Base-by-base conservation (phyloP, 2,329 filamentous ascomycete species). In the Aureobasidium sp. region DNA sequence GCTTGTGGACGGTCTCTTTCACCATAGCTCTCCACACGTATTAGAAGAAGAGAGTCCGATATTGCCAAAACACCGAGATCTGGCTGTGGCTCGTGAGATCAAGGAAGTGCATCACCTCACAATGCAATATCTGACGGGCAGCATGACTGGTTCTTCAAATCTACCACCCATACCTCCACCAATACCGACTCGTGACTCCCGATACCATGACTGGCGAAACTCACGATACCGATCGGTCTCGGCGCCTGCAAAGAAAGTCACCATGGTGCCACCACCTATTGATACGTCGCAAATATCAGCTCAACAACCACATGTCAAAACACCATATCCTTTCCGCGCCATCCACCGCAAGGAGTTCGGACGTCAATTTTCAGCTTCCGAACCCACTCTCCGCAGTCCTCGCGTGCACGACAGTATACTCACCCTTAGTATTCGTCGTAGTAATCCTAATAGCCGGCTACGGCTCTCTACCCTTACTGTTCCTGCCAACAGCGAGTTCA, bases 221-320 rank as follows among this genome's bases (percentile, higher is more conserved):
- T 50, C 48, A 9, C 47, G 63, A 8, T 52, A 57, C 13, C 56
- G 63, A 23, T 63, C 63, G 23, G 48, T 62, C 20, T 65, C 52
- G 59, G 66, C 61, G 41, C 62, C 57, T 63, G 64, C 48, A 15
- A 48, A 47, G 23, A 71, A 72, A 48, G 71, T 74, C 5, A 69
- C 70, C 13, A 63, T 74, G 15, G 63, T 70, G 6, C 73, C 72
- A 8, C 71, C 71, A 26, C 71, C 71, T 0, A 73, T 74, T 32
- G 68, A 74, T 51, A 70, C 70, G 0, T 64, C 66, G 1, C 64
- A 63, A 10, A 20, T 37, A 9, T 26, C 47, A 26, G 23, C 5
- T 6, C 39, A 60, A 36, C 59, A 53, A 20, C 50, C 61, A 10
- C 68, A 67, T 1, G 66, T 73, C 15, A 68, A 70, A 7, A 74